phyloP scores from a whole-genome alignment of 192 early-diverging fungal genomes.

The Umbelopsis sp. region DNA sequence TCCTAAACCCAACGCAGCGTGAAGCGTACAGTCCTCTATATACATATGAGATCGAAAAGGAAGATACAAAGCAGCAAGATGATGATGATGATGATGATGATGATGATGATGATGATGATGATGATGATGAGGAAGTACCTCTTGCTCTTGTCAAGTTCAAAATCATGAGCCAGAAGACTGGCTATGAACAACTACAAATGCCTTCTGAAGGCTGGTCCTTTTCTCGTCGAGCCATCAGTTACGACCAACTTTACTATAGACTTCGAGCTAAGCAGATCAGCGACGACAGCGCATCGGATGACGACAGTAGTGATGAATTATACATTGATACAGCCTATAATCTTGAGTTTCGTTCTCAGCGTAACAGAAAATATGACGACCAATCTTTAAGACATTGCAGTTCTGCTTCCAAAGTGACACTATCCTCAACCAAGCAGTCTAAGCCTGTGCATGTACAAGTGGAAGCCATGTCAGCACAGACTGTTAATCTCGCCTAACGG shows the following conservation, averaged over 20 bases:
- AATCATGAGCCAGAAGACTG: background rate
- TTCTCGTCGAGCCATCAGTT: slow-evolving; percentile 2
- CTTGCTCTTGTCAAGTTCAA: background rate
- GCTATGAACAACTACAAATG: background rate
- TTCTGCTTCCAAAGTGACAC: background rate
- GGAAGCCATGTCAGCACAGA: background rate
- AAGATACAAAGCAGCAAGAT: background rate
- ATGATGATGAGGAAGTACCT: slow-evolving; percentile 2
- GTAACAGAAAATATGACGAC: background rate
- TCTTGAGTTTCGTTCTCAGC: background rate
- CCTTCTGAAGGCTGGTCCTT: background rate
- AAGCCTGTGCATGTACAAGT: slow-evolving; percentile 9
- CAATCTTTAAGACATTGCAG: background rate
- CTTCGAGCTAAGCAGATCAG: background rate
- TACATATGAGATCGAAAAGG: too few species aligned
- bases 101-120: background rate
- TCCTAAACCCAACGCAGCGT: background rate
- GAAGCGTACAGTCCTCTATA: too few species aligned
- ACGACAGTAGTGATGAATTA: background rate
- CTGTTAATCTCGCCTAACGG: background rate
- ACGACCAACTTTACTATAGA: slow-evolving; percentile 1
- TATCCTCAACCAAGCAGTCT: background rate
- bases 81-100: background rate
- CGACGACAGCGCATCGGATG: background rate
- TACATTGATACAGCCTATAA: background rate